Percentiles rank a stretch among this genome's conserved stretches.
These are phyloP conservation scores for Xylaria sp. DNA, from an alignment of 2,329 filamentous ascomycete genomes.

Conservation along the genomic window DNA sequence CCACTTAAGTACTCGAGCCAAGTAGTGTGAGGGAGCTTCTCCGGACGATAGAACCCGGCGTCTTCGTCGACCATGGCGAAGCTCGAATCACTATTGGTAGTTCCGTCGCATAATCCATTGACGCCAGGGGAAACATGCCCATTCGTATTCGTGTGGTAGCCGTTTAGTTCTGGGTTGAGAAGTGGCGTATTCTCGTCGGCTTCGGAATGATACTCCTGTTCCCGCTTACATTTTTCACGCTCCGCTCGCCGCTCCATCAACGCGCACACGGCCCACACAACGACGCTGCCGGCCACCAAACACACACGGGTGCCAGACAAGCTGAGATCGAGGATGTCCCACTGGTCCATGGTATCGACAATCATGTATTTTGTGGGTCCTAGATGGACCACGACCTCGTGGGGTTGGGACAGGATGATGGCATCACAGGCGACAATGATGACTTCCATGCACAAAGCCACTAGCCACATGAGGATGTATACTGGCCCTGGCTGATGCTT, in stretches of 20 bases:
- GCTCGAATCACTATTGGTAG: constrained; percentile 9
- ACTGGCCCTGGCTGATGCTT: constrained; percentile 79
- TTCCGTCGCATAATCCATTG: constrained; percentile 47
- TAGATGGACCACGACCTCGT: constrained; percentile 64
- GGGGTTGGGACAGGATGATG: constrained; percentile 69
- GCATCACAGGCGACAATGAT: constrained; percentile 73
- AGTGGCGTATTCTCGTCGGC: constrained; percentile 68
- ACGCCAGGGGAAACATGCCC: constrained; percentile 45
- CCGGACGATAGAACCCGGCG: constrained; percentile 86
- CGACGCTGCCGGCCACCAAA: constrained; percentile 64
- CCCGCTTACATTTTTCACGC: constrained; percentile 47
- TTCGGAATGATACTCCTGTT: constrained; percentile 48
- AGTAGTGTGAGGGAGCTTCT: constrained; percentile 81
- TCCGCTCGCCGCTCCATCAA: constrained; percentile 50
- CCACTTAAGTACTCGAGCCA: constrained; percentile 97
- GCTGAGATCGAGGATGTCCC: constrained; percentile 69
- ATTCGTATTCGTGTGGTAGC: constrained; percentile 34
- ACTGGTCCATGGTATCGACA: constrained; percentile 45
- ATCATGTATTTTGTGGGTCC: constrained; percentile 48
- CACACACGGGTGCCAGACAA: constrained; percentile 73
- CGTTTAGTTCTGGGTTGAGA: constrained; percentile 46
- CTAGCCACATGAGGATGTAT: constrained; percentile 79
- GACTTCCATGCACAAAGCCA: constrained; percentile 74
- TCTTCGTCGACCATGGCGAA: constrained; percentile 59
- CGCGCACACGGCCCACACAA: constrained; percentile 63